Evolutionary conservation across 805 yeast species (phyloP), one percentile per base, ranked within the genome.

Genomic region (Candida khao-thaluensis): DNA sequence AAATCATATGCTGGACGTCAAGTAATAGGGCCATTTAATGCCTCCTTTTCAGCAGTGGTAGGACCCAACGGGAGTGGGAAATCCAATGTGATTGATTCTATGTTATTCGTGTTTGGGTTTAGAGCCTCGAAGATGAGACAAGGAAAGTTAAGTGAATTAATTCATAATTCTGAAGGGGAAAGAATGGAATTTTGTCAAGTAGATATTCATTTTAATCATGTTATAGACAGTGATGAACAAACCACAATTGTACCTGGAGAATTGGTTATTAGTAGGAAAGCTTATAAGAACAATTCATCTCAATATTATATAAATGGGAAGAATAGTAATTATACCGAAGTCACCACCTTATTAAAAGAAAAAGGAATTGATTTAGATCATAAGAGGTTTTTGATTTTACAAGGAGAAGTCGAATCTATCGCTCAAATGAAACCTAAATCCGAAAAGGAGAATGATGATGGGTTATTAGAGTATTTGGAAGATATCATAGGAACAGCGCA

Each of bases 401-500:
- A 93, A 64, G 99, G 99, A 58, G 99, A 93, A 59, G 99, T 93
- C 30, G 99, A 93, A 65, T 83, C 90, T 48, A 93, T 93, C 54
- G 97, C 99, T 0, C 97, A 93, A 59, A 95, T 93, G 99, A 91
- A 91, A 57, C 85, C 99, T 8, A 93, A 91, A 55, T 98, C 97
- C 0, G 97, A 93, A 53, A 77, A 72, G 36, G 95, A 87, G 38
- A 79, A 79, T 47, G 98, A 91, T 52, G 98, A 93, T 57, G 99
- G 99, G 0, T 68, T 93, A 18, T 64, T 93, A 27, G 99, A 95
- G 55, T 93, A 93, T 57, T 64, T 93, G 44, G 99, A 93, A 56
- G 99, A 95, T 66, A 91, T 93, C 35, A 93, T 95, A 40, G 99
- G 99, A 3, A 95, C 99, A 0, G 72, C 96, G 1, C 72, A 75